phyloP scores from a whole-genome alignment of 2,329 filamentous ascomycete genomes.

The Lachnellula cervina region DNA sequence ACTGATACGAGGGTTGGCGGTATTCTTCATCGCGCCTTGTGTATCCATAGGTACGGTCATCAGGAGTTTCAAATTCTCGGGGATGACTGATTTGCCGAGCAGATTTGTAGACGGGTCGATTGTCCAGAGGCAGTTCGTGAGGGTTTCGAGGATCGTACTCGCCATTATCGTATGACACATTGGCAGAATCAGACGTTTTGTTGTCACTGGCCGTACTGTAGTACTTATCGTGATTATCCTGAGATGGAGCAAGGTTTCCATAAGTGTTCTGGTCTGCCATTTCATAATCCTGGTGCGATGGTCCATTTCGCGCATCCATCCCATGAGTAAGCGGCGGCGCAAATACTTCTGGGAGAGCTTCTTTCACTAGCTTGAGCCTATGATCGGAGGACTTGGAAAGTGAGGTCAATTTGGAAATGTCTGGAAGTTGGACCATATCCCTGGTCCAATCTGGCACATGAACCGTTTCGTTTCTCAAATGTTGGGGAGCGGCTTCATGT shows the following conservation, averaged over 20 bases:
- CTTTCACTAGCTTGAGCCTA: slow-evolving; percentile 47
- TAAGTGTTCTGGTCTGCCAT: slow-evolving; percentile 1
- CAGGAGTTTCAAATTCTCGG: slow-evolving; percentile 1
- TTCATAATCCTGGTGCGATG: slow-evolving; percentile 7
- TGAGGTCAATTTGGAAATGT: slow-evolving; percentile 42
- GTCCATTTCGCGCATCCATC: neutral
- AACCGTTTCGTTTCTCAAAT: slow-evolving; percentile 22
- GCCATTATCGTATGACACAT: slow-evolving; percentile 15
- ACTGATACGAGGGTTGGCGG: slow-evolving; percentile 9
- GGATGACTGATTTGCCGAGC: neutral
- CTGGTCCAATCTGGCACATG: slow-evolving; percentile 47
- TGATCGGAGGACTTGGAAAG: slow-evolving; percentile 45
- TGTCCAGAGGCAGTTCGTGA: slow-evolving; percentile 15
- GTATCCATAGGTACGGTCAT: slow-evolving; percentile 6
- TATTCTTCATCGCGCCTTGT: slow-evolving; percentile 8
- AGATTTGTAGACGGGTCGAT: slow-evolving; percentile 3
- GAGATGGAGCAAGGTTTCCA: slow-evolving; percentile 23
- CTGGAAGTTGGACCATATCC: slow-evolving; percentile 55
- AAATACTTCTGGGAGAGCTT: slow-evolving; percentile 44
- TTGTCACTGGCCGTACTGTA: slow-evolving; percentile 17
- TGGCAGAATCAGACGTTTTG: slow-evolving; percentile 9
- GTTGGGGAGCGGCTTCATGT: slow-evolving; percentile 28
- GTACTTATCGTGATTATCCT: slow-evolving; percentile 30
- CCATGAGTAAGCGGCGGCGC: slow-evolving; percentile 5
- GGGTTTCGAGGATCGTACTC: slow-evolving; percentile 26